Percentiles rank a stretch among this genome's conserved stretches.
phyloP scores from a whole-genome alignment of 2,329 filamentous ascomycete genomes.

The Aspergillus ustus region DNA sequence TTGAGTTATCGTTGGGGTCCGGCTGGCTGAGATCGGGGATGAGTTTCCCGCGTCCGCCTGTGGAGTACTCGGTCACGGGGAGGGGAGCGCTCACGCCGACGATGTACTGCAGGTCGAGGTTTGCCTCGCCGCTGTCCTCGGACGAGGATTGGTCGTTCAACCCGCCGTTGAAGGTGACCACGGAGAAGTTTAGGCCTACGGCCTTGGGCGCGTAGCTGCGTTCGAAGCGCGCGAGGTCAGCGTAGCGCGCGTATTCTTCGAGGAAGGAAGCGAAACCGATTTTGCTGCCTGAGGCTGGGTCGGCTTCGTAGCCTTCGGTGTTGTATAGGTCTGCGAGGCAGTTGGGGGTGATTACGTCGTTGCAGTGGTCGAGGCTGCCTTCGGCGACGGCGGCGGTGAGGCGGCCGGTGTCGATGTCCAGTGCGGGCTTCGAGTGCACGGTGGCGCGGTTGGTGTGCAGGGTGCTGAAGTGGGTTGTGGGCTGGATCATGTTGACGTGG shows the following conservation, averaged over 20 bases:
- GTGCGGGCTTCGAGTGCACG: constrained; percentile 27
- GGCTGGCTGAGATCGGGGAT: constrained; percentile 56
- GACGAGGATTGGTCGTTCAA: constrained; percentile 41
- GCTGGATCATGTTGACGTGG: constrained; percentile 47
- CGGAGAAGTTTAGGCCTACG: constrained; percentile 50
- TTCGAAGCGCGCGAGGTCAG: constrained; percentile 51
- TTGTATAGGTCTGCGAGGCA: constrained; percentile 56
- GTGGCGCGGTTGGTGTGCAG: constrained; percentile 35
- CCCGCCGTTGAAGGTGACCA: constrained; percentile 49
- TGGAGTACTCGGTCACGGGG: constrained; percentile 53
- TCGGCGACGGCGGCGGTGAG: constrained; percentile 24
- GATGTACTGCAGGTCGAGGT: constrained; percentile 57
- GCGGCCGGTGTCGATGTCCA: constrained; percentile 23
- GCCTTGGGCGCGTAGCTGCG: constrained; percentile 45
- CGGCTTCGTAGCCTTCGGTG: constrained; percentile 46
- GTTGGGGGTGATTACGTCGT: constrained; percentile 49
- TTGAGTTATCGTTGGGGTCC: constrained; percentile 44
- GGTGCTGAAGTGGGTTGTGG: constrained; percentile 49
- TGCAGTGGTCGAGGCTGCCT: constrained; percentile 43
- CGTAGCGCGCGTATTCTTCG: constrained; percentile 54
- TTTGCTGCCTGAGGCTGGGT: constrained; percentile 41
- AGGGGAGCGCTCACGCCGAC: constrained; percentile 50
- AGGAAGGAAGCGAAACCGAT: constrained; percentile 54
- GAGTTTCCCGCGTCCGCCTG: constrained; percentile 51
- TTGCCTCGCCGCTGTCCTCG: constrained; percentile 52